These are phyloP conservation scores for Fomitopsis serialis DNA, from an alignment of 768 basidiomycete genomes.

Conservation along the genomic window DNA sequence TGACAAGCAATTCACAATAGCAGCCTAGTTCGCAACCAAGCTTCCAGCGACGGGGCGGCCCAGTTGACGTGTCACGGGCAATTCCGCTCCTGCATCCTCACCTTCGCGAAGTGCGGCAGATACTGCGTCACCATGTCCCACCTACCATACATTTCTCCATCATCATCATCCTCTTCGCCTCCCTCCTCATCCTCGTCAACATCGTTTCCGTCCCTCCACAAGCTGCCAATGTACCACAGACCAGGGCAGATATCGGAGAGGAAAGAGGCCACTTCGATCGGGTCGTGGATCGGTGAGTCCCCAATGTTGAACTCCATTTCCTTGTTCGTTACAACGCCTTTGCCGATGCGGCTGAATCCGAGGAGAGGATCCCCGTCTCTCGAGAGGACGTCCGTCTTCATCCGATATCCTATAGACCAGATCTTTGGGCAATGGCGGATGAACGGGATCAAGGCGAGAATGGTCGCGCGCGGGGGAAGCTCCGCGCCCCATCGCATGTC, in stretches of 20 bases:
- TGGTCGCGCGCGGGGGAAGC: neutral
- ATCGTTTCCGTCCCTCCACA: neutral
- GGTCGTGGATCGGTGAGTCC: neutral
- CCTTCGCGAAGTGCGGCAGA: neutral
- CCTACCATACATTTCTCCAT: neutral
- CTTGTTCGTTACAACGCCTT: neutral
- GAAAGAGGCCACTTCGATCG: neutral
- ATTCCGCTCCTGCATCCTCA: conserved; percentile 1
- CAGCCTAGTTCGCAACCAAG: too few relatives aligned
- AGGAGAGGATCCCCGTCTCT: too few relatives aligned
- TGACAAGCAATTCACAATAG: too few relatives aligned
- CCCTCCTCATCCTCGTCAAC: conserved; percentile 5
- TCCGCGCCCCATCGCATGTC: neutral
- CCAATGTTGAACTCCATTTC: neutral
- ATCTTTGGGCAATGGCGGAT: neutral
- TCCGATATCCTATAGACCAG: neutral
- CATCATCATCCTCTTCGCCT: neutral
- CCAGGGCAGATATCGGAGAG: conserved; percentile 1
- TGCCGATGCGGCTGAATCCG: neutral
- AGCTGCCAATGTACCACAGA: neutral
- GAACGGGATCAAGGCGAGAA: neutral
- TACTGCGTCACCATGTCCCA: conserved; percentile 16
- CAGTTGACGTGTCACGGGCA: too few relatives aligned
- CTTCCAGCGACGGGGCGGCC: too few relatives aligned
- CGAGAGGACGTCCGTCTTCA: neutral